These are phyloP conservation scores for Penicillium lividum DNA, from an alignment of 495 filamentous ascomycete genomes.

Conservation along the genomic window DNA sequence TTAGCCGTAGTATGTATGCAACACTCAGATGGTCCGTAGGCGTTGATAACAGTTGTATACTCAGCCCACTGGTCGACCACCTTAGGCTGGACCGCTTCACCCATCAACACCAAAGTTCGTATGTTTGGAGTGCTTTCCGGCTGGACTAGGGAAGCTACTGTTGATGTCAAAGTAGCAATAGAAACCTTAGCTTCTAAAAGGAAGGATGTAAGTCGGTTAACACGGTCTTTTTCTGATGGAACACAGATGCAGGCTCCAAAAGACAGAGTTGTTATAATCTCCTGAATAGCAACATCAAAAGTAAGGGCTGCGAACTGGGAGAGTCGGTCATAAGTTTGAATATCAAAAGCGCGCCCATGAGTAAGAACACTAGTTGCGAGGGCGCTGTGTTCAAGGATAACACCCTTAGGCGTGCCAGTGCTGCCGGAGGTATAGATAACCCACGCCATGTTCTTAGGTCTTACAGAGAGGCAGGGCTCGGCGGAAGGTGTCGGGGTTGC, in stretches of 20 bases:
- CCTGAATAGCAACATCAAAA: constrained; percentile 42
- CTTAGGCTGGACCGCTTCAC: background rate
- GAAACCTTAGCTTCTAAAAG: background rate
- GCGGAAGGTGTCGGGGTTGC: too few species aligned
- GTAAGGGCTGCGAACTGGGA: constrained; percentile 47
- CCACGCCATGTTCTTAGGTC: too few species aligned
- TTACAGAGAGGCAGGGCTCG: too few species aligned
- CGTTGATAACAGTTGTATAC: background rate
- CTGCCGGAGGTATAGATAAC: too few species aligned
- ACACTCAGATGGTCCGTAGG: background rate
- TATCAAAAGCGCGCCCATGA: too few species aligned
- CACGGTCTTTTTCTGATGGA: constrained; percentile 21
- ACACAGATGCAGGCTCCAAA: constrained; percentile 40
- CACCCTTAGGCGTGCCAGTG: too few species aligned
- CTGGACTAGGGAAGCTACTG: background rate
- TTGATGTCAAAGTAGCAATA: background rate
- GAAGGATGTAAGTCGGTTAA: background rate
- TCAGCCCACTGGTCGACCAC: background rate
- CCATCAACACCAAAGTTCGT: background rate
- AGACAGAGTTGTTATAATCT: constrained; percentile 40
- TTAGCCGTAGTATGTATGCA: too few species aligned
- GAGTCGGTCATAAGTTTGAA: constrained; percentile 17
- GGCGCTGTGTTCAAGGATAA: too few species aligned
- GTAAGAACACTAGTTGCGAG: too few species aligned
- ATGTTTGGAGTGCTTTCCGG: background rate